phyloP scores from a whole-genome alignment of 768 basidiomycete genomes.

The Trametes gibbosa region DNA sequence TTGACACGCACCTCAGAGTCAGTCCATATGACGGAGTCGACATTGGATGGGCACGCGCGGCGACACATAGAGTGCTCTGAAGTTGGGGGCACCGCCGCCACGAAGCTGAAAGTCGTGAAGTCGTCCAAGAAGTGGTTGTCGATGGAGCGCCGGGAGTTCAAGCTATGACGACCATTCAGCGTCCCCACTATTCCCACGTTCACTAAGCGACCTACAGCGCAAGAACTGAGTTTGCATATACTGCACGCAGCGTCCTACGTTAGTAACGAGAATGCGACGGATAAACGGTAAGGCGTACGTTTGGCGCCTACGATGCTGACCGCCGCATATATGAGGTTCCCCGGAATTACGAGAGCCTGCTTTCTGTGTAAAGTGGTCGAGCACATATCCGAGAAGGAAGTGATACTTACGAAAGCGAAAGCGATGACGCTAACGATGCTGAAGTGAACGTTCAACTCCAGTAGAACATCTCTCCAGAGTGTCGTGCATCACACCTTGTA shows the following conservation, averaged over 20 bases:
- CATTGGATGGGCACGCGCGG: not conserved
- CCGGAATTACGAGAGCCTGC: not conserved
- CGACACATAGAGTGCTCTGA: not conserved
- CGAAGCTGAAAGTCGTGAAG: not conserved
- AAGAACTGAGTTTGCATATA: slow-evolving; percentile 7
- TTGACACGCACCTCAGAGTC: not conserved
- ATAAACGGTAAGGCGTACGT: not conserved
- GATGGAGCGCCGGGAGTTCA: not conserved
- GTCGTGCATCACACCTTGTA: not conserved
- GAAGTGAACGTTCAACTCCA: not conserved
- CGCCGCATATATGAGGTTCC: not conserved
- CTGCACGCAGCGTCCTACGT: not conserved
- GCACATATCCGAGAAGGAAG: not conserved
- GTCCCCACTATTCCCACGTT: not conserved
- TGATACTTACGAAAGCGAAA: slow-evolving; percentile 1
- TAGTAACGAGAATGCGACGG: not conserved
- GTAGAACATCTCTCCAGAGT: not conserved
- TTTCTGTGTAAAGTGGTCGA: not conserved
- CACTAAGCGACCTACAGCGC: not conserved
- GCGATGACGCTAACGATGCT: not conserved
- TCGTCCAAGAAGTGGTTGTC: not conserved
- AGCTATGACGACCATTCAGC: not conserved
- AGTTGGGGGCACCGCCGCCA: too few species aligned
- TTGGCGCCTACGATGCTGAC: slow-evolving; percentile 1
- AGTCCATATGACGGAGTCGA: not conserved